phyloP scores from a whole-genome alignment of 2,329 filamentous ascomycete genomes.

The Neurospora crassa region DNA sequence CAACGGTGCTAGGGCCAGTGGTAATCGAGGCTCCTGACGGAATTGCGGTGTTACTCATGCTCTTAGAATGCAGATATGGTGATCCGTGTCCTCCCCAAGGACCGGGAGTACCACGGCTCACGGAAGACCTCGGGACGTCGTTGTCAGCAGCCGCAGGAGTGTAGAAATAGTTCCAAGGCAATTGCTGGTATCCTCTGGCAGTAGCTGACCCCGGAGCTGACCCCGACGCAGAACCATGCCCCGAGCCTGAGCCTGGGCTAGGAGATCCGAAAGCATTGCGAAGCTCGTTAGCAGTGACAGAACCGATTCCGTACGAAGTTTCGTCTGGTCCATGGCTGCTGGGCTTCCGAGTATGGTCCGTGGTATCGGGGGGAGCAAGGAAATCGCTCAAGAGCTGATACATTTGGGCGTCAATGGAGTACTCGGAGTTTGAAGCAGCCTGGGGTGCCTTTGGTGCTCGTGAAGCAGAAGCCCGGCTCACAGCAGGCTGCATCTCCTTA shows the following conservation, averaged over 20 bases:
- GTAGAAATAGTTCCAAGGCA: slow-evolving; percentile 44
- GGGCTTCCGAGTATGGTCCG: slow-evolving; percentile 7
- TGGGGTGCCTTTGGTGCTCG: not conserved
- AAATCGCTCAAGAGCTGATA: slow-evolving; percentile 41
- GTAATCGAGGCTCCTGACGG: not conserved
- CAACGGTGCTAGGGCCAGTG: not conserved
- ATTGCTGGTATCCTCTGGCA: slow-evolving; percentile 28
- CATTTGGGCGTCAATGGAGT: slow-evolving; percentile 30
- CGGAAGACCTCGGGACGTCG: not conserved
- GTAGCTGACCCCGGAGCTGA: slow-evolving; percentile 23
- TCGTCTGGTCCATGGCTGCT: slow-evolving; percentile 20
- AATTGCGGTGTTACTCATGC: not conserved
- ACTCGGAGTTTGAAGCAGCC: slow-evolving; percentile 12
- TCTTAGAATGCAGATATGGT: not conserved
- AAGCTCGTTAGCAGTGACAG: slow-evolving; percentile 38
- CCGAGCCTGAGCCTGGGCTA: slow-evolving; percentile 15
- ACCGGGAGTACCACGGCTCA: not conserved
- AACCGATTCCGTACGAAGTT: slow-evolving; percentile 47
- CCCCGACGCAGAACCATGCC: slow-evolving; percentile 3
- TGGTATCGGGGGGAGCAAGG: slow-evolving; percentile 31
- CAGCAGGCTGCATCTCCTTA: slow-evolving; percentile 3
- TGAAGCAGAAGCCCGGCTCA: not conserved
- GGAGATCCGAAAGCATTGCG: slow-evolving; percentile 31
- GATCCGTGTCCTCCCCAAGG: not conserved
- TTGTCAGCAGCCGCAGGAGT: slow-evolving; percentile 11